Conservation (phyloP, 345 rosid species). For the Ricinus communis region DNA sequence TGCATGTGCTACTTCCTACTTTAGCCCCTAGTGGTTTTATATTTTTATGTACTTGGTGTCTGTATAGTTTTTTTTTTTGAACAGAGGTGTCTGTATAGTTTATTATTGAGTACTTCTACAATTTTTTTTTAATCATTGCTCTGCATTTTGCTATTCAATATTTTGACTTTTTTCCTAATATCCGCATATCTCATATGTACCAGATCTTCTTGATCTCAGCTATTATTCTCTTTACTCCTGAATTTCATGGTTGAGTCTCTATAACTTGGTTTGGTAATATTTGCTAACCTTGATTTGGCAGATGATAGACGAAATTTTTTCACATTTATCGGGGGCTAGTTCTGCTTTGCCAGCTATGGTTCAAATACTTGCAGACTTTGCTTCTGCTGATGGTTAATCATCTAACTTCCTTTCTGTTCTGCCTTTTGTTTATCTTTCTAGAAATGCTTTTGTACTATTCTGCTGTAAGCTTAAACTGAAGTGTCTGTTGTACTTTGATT, state of each 20-base stretch:
- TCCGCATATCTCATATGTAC: neutral
- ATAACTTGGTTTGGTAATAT: constrained; percentile 17
- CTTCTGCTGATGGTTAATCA: constrained; percentile 84
- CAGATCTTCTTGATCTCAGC: neutral
- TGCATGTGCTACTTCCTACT: neutral
- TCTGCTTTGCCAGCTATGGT: constrained; percentile 88
- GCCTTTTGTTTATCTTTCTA: constrained; percentile 11
- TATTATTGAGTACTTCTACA: too few relatives aligned
- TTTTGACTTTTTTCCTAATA: neutral
- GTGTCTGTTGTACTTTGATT: constrained; percentile 23
- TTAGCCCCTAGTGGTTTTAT: neutral
- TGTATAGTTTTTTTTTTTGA: too few relatives aligned
- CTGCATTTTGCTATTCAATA: neutral
- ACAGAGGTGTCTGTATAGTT: too few relatives aligned
- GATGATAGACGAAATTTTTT: constrained; percentile 98
- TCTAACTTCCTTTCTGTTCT: constrained; percentile 29
- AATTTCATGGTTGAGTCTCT: constrained; percentile 13
- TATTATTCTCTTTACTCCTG: neutral
- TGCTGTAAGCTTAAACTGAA: constrained; percentile 37
- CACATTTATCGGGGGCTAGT: constrained; percentile 70
- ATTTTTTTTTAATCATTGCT: too few relatives aligned
- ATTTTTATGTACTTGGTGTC: too few relatives aligned
- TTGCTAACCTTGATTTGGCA: constrained; percentile 35
- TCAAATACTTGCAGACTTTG: constrained; percentile 95
- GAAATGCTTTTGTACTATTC: constrained; percentile 15